Conservation (phyloP, 805 yeast genomes). For the Candida montana region DNA sequence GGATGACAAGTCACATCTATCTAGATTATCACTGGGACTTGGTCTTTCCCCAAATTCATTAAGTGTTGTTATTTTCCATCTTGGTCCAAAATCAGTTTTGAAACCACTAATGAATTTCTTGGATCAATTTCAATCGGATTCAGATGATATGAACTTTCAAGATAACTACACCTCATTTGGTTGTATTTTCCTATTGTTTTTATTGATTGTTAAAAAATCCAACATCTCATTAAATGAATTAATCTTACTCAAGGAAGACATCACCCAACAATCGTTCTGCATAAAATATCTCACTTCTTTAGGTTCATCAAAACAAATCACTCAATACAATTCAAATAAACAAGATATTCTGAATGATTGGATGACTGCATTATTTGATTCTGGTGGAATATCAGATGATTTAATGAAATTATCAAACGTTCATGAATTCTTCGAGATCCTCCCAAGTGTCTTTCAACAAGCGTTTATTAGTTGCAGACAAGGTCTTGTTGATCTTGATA, state of each 20-base stretch:
- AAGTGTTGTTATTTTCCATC: slow-evolving; percentile 38
- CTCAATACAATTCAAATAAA: slow-evolving; percentile 22
- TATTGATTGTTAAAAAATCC: slow-evolving; percentile 35
- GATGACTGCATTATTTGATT: slow-evolving; percentile 76
- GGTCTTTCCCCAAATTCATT: slow-evolving; percentile 38
- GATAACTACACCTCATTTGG: slow-evolving; percentile 70
- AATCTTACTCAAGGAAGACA: slow-evolving; percentile 14
- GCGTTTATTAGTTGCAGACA: slow-evolving; percentile 56
- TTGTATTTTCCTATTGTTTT: slow-evolving; percentile 44
- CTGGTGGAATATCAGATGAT: slow-evolving; percentile 83
- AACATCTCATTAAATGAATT: slow-evolving; percentile 28
- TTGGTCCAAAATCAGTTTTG: slow-evolving; percentile 39
- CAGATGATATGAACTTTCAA: slow-evolving; percentile 53
- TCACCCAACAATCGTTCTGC: slow-evolving; percentile 26
- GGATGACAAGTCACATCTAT: slow-evolving; percentile 38
- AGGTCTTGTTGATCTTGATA: slow-evolving; percentile 51
- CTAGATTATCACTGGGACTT: slow-evolving; percentile 49
- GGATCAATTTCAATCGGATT: slow-evolving; percentile 37
- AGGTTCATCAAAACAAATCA: slow-evolving; percentile 24
- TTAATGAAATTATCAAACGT: slow-evolving; percentile 61
- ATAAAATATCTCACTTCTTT: slow-evolving; percentile 25
- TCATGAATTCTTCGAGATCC: slow-evolving; percentile 59
- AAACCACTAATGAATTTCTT: slow-evolving; percentile 44
- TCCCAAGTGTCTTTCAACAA: slow-evolving; percentile 73
- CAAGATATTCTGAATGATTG: slow-evolving; percentile 52